These are phyloP conservation scores for Zasmidium angulare DNA, from an alignment of 2,329 filamentous ascomycete genomes.

Conservation along the genomic window DNA sequence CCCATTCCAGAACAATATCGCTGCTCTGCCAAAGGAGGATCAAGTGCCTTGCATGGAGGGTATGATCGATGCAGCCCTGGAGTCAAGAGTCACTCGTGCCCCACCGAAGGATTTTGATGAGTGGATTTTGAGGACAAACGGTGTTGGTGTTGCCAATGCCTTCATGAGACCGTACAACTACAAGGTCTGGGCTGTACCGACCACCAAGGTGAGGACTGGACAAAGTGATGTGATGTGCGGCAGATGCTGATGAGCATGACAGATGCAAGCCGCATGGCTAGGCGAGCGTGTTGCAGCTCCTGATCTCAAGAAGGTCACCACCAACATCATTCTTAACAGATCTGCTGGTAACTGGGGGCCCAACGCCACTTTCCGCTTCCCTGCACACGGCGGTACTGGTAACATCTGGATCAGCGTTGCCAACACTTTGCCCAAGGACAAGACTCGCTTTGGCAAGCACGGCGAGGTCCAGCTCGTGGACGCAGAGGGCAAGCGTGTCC, in stretches of 20 bases:
- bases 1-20: slow-evolving; percentile 99
- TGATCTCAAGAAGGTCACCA: slow-evolving; percentile 88
- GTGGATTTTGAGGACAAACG: slow-evolving; percentile 94
- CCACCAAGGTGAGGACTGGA: slow-evolving; percentile 71
- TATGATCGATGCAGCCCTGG: slow-evolving; percentile 90
- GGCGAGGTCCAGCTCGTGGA: slow-evolving; percentile 85
- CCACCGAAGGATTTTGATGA: slow-evolving; percentile 98
- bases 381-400: slow-evolving; percentile 89
- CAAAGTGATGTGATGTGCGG: slow-evolving; percentile 1
- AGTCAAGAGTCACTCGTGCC: slow-evolving; percentile 78
- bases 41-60: slow-evolving; percentile 93
- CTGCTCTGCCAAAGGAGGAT: slow-evolving; percentile 95
- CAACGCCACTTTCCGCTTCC: slow-evolving; percentile 98
- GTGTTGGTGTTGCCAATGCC: slow-evolving; percentile 82
- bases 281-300: slow-evolving; percentile 97
- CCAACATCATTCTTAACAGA: slow-evolving; percentile 95
- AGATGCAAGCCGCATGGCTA: slow-evolving; percentile 99
- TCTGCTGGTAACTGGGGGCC: slow-evolving; percentile 96
- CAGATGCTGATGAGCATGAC: slow-evolving; percentile 10
- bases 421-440: slow-evolving; percentile 86
- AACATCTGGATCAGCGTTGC: slow-evolving; percentile 99
- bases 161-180: slow-evolving; percentile 99
- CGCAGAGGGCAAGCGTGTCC: slow-evolving; percentile 78
- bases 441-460: slow-evolving; percentile 84
- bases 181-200: slow-evolving; percentile 99